Percentiles rank a stretch among this genome's conserved stretches.
These are phyloP conservation scores for Kodamaea alishanica DNA, from an alignment of 1,139 yeast genomes.

Conservation along the genomic window DNA sequence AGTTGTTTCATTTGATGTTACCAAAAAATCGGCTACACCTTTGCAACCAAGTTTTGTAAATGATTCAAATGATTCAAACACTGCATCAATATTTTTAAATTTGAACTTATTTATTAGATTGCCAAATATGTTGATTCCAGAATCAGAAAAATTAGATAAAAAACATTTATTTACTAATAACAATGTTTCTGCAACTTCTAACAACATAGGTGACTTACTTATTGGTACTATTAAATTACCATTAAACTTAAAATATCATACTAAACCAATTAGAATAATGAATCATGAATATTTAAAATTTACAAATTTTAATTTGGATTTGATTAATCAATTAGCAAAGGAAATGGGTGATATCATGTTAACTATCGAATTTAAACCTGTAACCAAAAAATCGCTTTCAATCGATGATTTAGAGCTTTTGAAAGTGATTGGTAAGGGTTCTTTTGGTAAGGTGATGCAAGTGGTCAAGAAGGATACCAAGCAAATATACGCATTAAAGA, in stretches of 20 bases:
- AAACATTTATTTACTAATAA: constrained; percentile 26
- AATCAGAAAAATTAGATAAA: constrained; percentile 30
- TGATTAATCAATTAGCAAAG: constrained; percentile 19
- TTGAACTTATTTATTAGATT: constrained; percentile 74
- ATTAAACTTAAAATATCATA: constrained; percentile 37
- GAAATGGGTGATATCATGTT: constrained; percentile 57
- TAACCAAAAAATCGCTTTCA: constrained; percentile 56
- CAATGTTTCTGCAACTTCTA: constrained; percentile 13
- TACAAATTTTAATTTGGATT: constrained; percentile 28
- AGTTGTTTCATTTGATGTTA: constrained; percentile 88
- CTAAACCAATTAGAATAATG: constrained; percentile 37
- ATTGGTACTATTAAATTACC: constrained; percentile 45
- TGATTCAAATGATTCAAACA: constrained; percentile 6
- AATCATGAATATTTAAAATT: constrained; percentile 48
- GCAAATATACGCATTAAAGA: constrained; percentile 89
- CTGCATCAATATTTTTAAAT: constrained; percentile 48
- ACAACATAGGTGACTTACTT: constrained; percentile 36
- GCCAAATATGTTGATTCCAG: constrained; percentile 62
- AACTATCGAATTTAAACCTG: constrained; percentile 75
- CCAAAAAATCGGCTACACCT: constrained; percentile 37
- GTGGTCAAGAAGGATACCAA: constrained; percentile 93
- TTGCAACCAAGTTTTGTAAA: constrained; percentile 7
- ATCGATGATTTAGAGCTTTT: constrained; percentile 90
- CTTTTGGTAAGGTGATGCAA: constrained; percentile 98
- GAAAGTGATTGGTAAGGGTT: constrained; percentile 95